Conservation (phyloP, 2,329 filamentous ascomycete genomes). For the Colletotrichum caudatum region DNA sequence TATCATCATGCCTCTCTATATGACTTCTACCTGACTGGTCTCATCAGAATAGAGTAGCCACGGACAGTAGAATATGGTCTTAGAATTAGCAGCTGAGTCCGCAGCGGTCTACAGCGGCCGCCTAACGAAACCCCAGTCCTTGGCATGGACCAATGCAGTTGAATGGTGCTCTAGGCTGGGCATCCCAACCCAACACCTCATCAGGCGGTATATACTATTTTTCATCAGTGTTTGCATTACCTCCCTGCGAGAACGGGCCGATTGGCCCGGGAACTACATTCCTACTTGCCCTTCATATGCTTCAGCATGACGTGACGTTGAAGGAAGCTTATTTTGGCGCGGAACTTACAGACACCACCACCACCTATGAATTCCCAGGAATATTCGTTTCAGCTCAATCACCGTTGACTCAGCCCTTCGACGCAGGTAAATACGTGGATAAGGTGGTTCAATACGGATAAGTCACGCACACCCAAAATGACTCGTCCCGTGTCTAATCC, state of each 20-base stretch:
- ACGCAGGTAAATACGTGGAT: background rate
- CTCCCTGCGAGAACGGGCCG: no score
- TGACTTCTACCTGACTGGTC: background rate
- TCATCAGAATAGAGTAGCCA: background rate
- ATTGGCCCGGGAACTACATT: no score
- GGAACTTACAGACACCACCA: background rate
- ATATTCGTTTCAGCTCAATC: background rate
- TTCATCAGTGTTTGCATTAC: no score
- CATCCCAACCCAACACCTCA: no score
- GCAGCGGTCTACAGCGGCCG: background rate
- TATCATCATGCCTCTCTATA: background rate
- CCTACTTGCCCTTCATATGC: no score
- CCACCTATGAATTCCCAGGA: no score
- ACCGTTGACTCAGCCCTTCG: background rate
- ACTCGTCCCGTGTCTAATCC: background rate
- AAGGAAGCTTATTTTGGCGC: no score
- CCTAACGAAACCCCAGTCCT: background rate
- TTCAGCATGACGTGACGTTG: no score
- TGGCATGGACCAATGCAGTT: background rate
- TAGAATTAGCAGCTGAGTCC: background rate
- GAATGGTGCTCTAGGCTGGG: no score
- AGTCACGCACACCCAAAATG: background rate
- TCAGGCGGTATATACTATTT: no score
- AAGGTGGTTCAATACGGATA: background rate
- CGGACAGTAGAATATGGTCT: background rate